These are phyloP conservation scores for Mycena kentingensis DNA, from an alignment of 768 basidiomycete species.

Conservation along the genomic window DNA sequence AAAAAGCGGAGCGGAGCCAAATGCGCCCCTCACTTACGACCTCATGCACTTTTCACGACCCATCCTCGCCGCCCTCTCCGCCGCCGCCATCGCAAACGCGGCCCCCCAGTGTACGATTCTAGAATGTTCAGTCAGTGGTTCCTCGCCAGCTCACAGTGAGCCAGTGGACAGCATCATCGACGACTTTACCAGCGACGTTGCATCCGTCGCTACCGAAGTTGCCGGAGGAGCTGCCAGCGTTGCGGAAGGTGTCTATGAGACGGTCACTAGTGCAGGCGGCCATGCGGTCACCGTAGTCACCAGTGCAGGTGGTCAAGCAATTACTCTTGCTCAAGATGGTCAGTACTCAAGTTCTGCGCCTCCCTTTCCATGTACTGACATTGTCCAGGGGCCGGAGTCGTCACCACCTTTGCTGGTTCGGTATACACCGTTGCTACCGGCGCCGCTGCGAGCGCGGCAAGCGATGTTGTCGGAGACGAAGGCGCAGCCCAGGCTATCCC, in stretches of 20 bases:
- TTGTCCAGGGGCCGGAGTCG: constrained; percentile 36
- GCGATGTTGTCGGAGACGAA: too few species aligned
- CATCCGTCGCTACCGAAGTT: constrained; percentile 21
- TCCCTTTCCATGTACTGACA: not conserved
- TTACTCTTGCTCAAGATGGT: constrained; percentile 41
- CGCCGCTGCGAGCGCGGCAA: constrained; percentile 26
- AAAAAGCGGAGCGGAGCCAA: too few species aligned
- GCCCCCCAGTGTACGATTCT: constrained; percentile 30
- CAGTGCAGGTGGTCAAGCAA: constrained; percentile 56
- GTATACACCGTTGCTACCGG: constrained; percentile 52
- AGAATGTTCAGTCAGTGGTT: not conserved
- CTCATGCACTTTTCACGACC: constrained; percentile 44
- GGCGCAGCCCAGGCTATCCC: constrained; percentile 30
- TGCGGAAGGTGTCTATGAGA: constrained; percentile 36
- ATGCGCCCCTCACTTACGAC: constrained; percentile 20
- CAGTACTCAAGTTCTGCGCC: not conserved
- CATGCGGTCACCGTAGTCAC: constrained; percentile 56
- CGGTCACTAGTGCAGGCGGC: constrained; percentile 55
- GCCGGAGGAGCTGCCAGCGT: constrained; percentile 34
- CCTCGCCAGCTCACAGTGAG: constrained; percentile 1
- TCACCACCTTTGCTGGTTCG: constrained; percentile 55
- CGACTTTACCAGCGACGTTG: not conserved
- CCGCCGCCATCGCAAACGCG: constrained; percentile 35
- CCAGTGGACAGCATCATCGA: constrained; percentile 40
- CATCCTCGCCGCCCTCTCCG: constrained; percentile 37